Conservation (phyloP, 805 yeast genomes). For the Lachancea dasiensis region DNA sequence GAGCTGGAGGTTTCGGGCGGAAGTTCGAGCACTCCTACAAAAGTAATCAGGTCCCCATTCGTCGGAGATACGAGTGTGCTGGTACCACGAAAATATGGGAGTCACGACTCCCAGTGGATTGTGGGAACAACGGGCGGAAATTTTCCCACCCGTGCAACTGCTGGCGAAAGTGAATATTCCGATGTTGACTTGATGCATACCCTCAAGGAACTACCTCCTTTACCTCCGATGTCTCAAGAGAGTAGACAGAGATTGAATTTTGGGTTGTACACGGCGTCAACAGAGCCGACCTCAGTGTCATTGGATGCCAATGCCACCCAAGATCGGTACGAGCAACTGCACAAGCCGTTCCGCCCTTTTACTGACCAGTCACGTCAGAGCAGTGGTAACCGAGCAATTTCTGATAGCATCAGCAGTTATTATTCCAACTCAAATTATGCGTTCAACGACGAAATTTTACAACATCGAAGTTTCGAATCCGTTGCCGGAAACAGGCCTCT, state of each 20-base stretch:
- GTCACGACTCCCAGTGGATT: conserved; percentile 3
- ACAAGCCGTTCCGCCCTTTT: conserved; percentile 19
- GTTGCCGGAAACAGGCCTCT: conserved; percentile 30
- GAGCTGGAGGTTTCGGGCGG: conserved; percentile 1
- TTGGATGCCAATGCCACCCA: not conserved
- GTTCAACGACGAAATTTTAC: conserved; percentile 22
- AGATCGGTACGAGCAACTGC: conserved; percentile 3
- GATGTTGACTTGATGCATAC: conserved; percentile 1
- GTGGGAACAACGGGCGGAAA: not conserved
- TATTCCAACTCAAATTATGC: conserved; percentile 33
- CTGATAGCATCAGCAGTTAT: conserved; percentile 29
- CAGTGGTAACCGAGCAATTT: conserved; percentile 23
- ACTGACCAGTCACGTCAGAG: conserved; percentile 16
- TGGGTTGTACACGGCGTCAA: not conserved
- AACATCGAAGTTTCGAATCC: conserved; percentile 31
- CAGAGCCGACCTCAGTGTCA: too few relatives aligned
- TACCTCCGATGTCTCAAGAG: conserved; percentile 6
- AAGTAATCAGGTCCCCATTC: conserved; percentile 16
- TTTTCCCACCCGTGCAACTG: not conserved
- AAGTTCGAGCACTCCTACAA: not conserved
- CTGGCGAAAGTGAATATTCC: not conserved
- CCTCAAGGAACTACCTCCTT: conserved; percentile 12
- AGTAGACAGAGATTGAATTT: not conserved
- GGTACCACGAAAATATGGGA: not conserved
- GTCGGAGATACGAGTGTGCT: conserved; percentile 14